Evolutionary conservation across 805 yeast genomes (phyloP).

Genomic region (Myxozyma neglecta): DNA sequence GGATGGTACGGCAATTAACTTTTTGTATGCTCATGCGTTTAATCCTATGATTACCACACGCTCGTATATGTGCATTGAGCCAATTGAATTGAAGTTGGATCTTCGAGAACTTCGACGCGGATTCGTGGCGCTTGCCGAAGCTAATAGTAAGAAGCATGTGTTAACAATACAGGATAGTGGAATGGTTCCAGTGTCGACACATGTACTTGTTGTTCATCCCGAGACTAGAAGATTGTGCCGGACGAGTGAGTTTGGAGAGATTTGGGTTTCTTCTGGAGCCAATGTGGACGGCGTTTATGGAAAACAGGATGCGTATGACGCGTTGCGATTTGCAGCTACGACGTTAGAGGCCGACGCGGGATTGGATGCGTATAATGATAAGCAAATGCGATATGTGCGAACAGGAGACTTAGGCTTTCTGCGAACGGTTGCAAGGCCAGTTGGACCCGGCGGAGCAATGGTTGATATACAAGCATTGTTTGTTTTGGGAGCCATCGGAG

Average conservation of each 20-base stretch:
- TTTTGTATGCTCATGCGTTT: slow-evolving; percentile 73
- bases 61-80: slow-evolving; percentile 84
- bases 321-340: slow-evolving; percentile 60
- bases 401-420: slow-evolving; percentile 95
- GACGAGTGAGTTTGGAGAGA: slow-evolving; percentile 93
- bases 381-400: slow-evolving; percentile 59
- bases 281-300: slow-evolving; percentile 63
- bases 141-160: slow-evolving; percentile 48
- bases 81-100: slow-evolving; percentile 83
- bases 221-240: slow-evolving; percentile 77
- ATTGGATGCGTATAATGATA: slow-evolving; percentile 2
- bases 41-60: slow-evolving; percentile 84
- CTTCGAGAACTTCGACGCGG: slow-evolving; percentile 91
- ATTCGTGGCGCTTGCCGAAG: slow-evolving; percentile 65
- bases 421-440: slow-evolving; percentile 59
- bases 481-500: slow-evolving; percentile 79
- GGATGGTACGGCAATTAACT: slow-evolving; percentile 66
- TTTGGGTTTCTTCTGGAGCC: slow-evolving; percentile 93
- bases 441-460: slow-evolving; percentile 43
- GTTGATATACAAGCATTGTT: slow-evolving; percentile 72
- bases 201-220: slow-evolving; percentile 91
- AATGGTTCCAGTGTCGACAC: slow-evolving; percentile 91
- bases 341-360: slow-evolving; percentile 65
- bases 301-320: slow-evolving; percentile 51
- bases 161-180: slow-evolving; percentile 90